phyloP scores from a whole-genome alignment of 1,284 basidiomycete species.

The Cutaneotrichosporon mucoides region DNA sequence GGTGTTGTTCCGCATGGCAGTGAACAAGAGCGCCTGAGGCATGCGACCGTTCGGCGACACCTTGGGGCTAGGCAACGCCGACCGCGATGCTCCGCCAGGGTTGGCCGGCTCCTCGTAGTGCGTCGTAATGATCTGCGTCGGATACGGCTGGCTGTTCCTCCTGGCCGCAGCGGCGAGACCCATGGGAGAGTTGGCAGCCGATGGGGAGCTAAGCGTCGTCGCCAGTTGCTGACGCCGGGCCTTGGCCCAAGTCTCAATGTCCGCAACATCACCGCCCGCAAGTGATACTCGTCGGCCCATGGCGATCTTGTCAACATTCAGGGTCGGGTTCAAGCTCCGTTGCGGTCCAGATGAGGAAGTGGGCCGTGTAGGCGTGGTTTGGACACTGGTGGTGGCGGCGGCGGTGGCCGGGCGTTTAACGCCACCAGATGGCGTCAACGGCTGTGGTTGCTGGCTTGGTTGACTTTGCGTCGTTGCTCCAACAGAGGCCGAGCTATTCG shows the following conservation, averaged over 20 bases:
- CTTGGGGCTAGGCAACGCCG: slow-evolving; percentile 26
- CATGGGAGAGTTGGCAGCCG: slow-evolving; percentile 22
- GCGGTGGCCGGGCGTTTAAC: not conserved
- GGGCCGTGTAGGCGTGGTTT: slow-evolving; percentile 5
- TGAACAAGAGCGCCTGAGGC: slow-evolving; percentile 34
- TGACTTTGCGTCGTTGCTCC: not conserved
- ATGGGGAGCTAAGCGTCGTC: not conserved
- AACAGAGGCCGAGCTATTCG: not conserved
- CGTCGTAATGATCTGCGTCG: slow-evolving; percentile 21
- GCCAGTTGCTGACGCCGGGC: slow-evolving; percentile 13
- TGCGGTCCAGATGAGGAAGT: not conserved
- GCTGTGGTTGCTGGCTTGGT: not conserved
- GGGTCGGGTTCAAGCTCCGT: not conserved
- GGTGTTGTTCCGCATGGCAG: slow-evolving; percentile 42
- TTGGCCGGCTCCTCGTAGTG: slow-evolving; percentile 6
- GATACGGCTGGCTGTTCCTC: slow-evolving; percentile 40
- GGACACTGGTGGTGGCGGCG: not conserved
- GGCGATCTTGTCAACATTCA: slow-evolving; percentile 20
- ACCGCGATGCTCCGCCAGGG: not conserved
- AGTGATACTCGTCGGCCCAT: slow-evolving; percentile 36
- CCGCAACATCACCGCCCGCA: slow-evolving; percentile 38
- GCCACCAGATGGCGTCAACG: not conserved
- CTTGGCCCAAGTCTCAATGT: slow-evolving; percentile 31
- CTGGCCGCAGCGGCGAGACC: slow-evolving; percentile 37
- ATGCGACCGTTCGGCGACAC: slow-evolving; percentile 29